Percentiles rank a stretch among this genome's conserved stretches.
Evolutionary conservation across 192 early-diverging fungal genomes (phyloP).

Genomic region (Chytriomyces confervae): DNA sequence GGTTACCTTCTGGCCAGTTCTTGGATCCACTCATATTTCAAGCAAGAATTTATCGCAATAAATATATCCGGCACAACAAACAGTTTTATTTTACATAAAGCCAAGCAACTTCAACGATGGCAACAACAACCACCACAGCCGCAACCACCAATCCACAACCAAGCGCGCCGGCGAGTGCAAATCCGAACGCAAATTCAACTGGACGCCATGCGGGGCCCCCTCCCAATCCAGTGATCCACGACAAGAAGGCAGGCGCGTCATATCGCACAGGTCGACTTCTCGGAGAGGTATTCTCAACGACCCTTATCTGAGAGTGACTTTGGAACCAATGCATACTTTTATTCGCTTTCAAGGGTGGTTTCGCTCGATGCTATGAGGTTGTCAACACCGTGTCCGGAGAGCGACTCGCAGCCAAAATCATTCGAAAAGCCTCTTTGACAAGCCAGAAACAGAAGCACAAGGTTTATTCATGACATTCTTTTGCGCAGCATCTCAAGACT

Average conservation of each 20-base stretch:
- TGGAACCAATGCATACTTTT: not conserved
- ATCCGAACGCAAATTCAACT: not conserved
- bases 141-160: constrained; percentile 15
- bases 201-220: constrained; percentile 34
- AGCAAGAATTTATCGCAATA: not conserved
- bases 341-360: constrained; percentile 74
- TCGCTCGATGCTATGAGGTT: constrained; percentile 86
- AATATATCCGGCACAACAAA: not conserved
- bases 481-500: not conserved
- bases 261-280: constrained; percentile 53
- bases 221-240: constrained; percentile 52
- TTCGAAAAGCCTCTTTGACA: constrained; percentile 60
- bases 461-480: constrained; percentile 21
- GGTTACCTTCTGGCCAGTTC: constrained; percentile 29
- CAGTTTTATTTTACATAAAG: not conserved
- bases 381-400: constrained; percentile 44
- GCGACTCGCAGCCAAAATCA: constrained; percentile 71
- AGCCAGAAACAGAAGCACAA: constrained; percentile 61
- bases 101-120: not conserved
- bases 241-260: constrained; percentile 33
- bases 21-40: constrained; percentile 8
- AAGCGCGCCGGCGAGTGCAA: not conserved
- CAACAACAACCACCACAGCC: not conserved
- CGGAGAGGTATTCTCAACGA: constrained; percentile 54
- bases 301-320: not conserved